Conservation (phyloP, 2,329 filamentous ascomycete genomes). For the Huntiella abstrusa region DNA sequence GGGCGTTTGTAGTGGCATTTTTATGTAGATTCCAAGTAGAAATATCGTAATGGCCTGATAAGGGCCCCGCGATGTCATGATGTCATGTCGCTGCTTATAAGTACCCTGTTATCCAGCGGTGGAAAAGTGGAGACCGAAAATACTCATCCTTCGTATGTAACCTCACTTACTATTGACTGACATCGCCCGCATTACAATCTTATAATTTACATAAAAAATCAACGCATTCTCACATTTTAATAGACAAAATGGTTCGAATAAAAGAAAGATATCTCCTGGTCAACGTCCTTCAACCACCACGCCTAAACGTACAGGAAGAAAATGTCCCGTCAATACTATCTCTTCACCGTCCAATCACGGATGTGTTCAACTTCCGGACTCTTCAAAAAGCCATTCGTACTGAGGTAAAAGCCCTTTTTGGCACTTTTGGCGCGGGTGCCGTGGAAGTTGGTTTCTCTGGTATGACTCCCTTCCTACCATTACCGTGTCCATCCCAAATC, state of each 20-base stretch:
- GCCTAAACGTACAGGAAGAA: conserved; percentile 19
- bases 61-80: no score
- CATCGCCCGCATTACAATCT: no score
- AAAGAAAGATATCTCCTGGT: conserved; percentile 95
- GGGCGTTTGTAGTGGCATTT: not conserved
- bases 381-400: conserved; percentile 53
- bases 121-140: not conserved
- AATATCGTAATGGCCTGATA: no score
- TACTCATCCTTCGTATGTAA: not conserved
- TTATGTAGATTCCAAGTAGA: not conserved
- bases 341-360: conserved; percentile 62
- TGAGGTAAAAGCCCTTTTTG: conserved; percentile 56
- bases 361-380: conserved; percentile 45
- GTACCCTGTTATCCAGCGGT: not conserved
- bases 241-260: conserved; percentile 57
- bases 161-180: not conserved
- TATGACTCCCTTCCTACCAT: conserved; percentile 18
- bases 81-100: no score
- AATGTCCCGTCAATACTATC: conserved; percentile 42
- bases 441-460: conserved; percentile 50
- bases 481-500: no score
- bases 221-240: not conserved
- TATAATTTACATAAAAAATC: no score
- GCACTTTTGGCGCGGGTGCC: conserved; percentile 71
- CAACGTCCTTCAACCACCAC: conserved; percentile 70